Base-by-base conservation (phyloP, 495 filamentous ascomycete species). In the Penicillium odoratum region DNA sequence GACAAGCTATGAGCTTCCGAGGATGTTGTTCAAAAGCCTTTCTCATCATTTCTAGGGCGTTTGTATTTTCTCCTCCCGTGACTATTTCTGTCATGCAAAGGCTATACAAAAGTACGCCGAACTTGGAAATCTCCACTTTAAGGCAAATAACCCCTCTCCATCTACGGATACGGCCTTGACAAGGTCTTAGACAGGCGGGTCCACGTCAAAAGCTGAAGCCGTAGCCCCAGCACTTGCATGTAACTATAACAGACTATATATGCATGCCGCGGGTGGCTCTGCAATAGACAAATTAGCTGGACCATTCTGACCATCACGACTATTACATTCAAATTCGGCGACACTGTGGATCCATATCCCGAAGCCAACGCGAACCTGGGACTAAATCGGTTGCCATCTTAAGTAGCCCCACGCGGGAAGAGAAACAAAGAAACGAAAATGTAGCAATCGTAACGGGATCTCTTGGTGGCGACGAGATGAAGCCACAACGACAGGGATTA, bases 371-470 rank as follows among this genome's bases (percentile, higher is more conserved):
- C 54, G 61, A 61, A 55, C 55, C 62, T 47, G 42, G 48, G 48
- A 11, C 29, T 43, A 4, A 8, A 36, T 30, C 53, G 53, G 53
- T 53, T 60, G 43, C 43, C 42, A 56, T 61, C 59, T 42, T 36
- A 54, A 61, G 43, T 28, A 28, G 66, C 64, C 66, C 67, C 64
- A 67, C 67, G 67, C 64, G 67, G 61, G 62, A 64, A 13, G 29
- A 34, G 50, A 60, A 28, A 53, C 16, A 55, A 57, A 62, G 28
- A 62, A 21, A 57, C 59, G 48, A 57, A 40, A 55, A 28, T 53
- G 30, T 34, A 40, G 38, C 13, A 40, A 40, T 40, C 15, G 38
- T 40, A 40, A 16, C 34, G 38, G 44, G 44, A 33, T 26, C 16
- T 49, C 7, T 51, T 25, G 40, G 48, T 51, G 48, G 48, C 48